Evolutionary conservation across 768 basidiomycete species (phyloP).

Genomic region (Glaciozyma antarctica): DNA sequence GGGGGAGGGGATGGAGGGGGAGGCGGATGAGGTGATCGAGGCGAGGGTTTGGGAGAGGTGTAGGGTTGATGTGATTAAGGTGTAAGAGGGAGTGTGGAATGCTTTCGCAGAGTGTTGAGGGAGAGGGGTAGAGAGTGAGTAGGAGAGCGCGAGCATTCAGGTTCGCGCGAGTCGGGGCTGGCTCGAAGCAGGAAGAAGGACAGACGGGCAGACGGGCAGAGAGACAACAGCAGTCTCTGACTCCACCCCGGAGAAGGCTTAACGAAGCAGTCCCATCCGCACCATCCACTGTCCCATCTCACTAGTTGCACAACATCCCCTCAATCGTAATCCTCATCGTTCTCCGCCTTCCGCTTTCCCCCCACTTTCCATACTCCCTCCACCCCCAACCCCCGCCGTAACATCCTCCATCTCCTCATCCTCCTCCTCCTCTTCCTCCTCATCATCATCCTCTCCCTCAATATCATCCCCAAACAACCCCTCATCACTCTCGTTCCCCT

Average conservation of each 20-base stretch:
- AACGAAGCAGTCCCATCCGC: too few relatives aligned
- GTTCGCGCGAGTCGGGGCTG: too few relatives aligned
- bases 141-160: too few relatives aligned
- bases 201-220: too few relatives aligned
- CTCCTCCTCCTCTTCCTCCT: constrained; percentile 34
- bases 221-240: too few relatives aligned
- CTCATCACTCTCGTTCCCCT: constrained; percentile 24
- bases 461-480: constrained; percentile 35
- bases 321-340: constrained; percentile 29
- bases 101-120: not conserved
- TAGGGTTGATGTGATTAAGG: constrained; percentile 42
- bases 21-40: constrained; percentile 32
- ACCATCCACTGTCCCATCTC: too few relatives aligned
- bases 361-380: constrained; percentile 3
- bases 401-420: constrained; percentile 30
- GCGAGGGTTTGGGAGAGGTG: constrained; percentile 41
- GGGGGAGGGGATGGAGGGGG: constrained; percentile 5
- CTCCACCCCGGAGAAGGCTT: too few relatives aligned
- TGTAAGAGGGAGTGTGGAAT: constrained; percentile 29
- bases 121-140: too few relatives aligned
- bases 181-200: too few relatives aligned
- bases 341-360: constrained; percentile 22
- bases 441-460: constrained; percentile 38
- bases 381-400: constrained; percentile 6
- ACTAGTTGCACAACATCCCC: not conserved